These are phyloP conservation scores for Allomyces arbusculus DNA, from an alignment of 192 early-diverging fungal species.

Conservation along the genomic window DNA sequence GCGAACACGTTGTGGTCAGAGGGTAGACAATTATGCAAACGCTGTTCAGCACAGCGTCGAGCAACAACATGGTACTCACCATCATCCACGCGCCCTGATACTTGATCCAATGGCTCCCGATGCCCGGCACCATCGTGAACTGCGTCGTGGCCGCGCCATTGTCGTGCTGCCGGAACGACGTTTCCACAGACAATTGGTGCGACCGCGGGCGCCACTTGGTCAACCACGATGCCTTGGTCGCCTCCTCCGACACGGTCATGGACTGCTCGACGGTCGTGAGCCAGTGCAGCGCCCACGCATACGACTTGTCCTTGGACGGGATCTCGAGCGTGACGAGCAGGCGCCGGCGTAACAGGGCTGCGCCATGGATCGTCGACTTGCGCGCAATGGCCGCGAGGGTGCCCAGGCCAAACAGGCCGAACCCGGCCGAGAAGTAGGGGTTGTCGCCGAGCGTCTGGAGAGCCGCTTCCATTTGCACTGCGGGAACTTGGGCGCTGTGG, in stretches of 20 bases:
- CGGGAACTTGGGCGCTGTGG: too few relatives aligned
- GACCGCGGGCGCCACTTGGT: conserved; percentile 20
- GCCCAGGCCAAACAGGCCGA: conserved; percentile 75
- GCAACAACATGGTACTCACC: conserved; percentile 5
- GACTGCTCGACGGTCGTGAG: neutral
- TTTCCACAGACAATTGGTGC: conserved; percentile 70
- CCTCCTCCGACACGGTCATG: conserved; percentile 33
- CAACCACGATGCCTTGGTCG: conserved; percentile 8
- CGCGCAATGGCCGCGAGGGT: conserved; percentile 60
- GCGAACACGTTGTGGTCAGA: conserved; percentile 1
- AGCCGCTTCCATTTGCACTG: neutral
- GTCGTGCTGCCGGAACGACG: conserved; percentile 64
- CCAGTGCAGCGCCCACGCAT: conserved; percentile 89
- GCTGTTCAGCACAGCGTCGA: neutral
- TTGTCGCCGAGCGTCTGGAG: conserved; percentile 31
- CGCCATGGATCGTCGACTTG: conserved; percentile 43
- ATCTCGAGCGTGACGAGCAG: conserved; percentile 84
- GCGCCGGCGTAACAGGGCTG: conserved; percentile 47
- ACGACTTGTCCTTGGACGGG: conserved; percentile 77
- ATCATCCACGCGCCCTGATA: conserved; percentile 66
- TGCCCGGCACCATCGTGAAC: conserved; percentile 80
- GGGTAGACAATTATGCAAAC: neutral
- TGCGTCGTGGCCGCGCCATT: conserved; percentile 67
- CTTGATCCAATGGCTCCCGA: conserved; percentile 70
- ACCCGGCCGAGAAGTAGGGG: conserved; percentile 86